Percentiles rank a stretch among this genome's conserved stretches.
These are phyloP conservation scores for Chrysanthemum seticuspe DNA, from an alignment of 129 eudicot genomes.

Conservation along the genomic window DNA sequence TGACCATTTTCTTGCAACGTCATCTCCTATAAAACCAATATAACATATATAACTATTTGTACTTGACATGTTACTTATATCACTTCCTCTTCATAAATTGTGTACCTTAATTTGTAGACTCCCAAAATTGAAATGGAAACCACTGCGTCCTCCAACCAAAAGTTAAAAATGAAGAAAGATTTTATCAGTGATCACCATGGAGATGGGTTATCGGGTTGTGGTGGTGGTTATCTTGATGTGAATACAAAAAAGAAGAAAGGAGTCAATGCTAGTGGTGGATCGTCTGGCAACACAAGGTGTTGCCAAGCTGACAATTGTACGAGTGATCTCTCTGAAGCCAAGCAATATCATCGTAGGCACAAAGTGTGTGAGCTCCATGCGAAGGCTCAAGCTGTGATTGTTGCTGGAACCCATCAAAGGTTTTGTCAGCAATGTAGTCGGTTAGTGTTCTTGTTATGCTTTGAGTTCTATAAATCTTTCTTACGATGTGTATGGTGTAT, in stretches of 20 bases:
- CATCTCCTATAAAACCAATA: not conserved
- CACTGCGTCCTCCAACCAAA: constrained; percentile 21
- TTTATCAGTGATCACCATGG: constrained; percentile 18
- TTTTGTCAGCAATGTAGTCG: constrained; percentile 87
- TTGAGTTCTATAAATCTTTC: not conserved
- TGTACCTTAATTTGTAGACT: constrained; percentile 12
- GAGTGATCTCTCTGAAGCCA: constrained; percentile 57
- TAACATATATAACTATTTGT: constrained; percentile 1
- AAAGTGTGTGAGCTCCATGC: constrained; percentile 77
- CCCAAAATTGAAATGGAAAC: constrained; percentile 30
- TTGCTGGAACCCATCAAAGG: constrained; percentile 63
- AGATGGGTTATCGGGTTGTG: not conserved
- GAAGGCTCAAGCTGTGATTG: constrained; percentile 62
- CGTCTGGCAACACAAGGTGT: constrained; percentile 35
- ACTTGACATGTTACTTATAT: not conserved
- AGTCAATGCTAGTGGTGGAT: constrained; percentile 30
- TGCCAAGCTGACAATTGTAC: constrained; percentile 72
- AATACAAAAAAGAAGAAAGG: constrained; percentile 25
- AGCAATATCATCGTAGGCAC: constrained; percentile 69
- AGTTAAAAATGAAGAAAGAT: constrained; percentile 19
- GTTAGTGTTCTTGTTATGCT: constrained; percentile 24
- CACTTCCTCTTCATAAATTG: constrained; percentile 9
- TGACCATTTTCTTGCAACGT: too few relatives aligned
- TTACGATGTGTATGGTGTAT: not conserved
- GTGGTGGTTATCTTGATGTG: constrained; percentile 8